A percentile compares a stretch with the other conserved stretches of the same genome.
Conservation (phyloP, 192 early-diverging fungal genomes). For the Linnemannia exigua region DNA sequence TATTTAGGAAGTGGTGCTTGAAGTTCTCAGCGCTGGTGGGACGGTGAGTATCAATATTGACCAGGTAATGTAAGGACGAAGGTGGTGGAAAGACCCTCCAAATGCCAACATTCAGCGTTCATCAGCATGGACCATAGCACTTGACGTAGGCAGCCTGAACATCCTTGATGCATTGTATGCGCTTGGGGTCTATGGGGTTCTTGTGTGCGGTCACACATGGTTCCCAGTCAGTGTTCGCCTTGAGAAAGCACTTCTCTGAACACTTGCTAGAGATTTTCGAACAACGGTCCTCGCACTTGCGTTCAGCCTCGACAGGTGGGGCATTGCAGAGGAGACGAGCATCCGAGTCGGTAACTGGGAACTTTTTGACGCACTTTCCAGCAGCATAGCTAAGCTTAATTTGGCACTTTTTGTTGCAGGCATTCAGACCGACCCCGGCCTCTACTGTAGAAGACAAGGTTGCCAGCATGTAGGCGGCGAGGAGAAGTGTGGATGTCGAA, state of each 20-base stretch:
- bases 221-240: constrained; percentile 7
- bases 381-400: background rate
- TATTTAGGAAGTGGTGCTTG: background rate
- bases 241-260: constrained; percentile 10
- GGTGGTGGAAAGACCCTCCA: background rate
- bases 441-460: background rate
- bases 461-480: background rate
- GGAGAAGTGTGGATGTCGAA: background rate
- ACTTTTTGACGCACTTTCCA: constrained; percentile 6
- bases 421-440: background rate
- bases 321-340: constrained; percentile 1
- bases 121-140: constrained; percentile 4
- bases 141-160: background rate
- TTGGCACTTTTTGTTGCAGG: constrained; percentile 5
- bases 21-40: background rate
- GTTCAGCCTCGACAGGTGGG: constrained; percentile 6
- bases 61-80: background rate
- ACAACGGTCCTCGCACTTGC: constrained; percentile 9
- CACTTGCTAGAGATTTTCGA: background rate
- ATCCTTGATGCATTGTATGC: constrained; percentile 15
- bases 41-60: background rate
- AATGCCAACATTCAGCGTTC: background rate
- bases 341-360: constrained; percentile 9
- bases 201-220: constrained; percentile 8
- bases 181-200: constrained; percentile 5